These are phyloP conservation scores for Gracilariopsis chorda DNA, from an alignment of 23 red algal genomes.

Conservation along the genomic window DNA sequence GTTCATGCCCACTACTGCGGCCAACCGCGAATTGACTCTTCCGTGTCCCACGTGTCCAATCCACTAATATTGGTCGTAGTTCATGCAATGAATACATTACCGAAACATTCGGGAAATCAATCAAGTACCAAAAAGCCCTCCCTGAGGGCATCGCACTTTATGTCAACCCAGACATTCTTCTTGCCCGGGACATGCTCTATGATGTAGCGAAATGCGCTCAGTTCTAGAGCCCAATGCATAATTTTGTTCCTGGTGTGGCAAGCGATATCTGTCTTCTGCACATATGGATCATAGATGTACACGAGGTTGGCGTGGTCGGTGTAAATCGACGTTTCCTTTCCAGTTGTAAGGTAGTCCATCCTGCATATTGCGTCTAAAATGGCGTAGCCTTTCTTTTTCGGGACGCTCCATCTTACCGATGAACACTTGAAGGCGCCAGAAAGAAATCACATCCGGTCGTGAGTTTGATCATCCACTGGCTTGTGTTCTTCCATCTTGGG, in stretches of 20 bases:
- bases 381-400: background rate
- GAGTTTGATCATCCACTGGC: background rate
- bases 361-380: background rate
- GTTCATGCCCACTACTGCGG: too few species aligned
- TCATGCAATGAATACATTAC: too few species aligned
- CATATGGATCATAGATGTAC: background rate
- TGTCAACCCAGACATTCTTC: background rate
- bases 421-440: background rate
- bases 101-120: too few species aligned
- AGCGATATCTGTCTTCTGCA: background rate
- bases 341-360: background rate
- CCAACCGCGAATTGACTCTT: too few species aligned
- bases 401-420: background rate
- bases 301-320: background rate
- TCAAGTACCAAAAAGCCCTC: too few species aligned
- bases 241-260: background rate
- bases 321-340: background rate
- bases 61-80: too few species aligned
- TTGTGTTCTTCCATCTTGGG: background rate
- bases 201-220: background rate
- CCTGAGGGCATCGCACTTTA: too few species aligned
- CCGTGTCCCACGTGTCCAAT: too few species aligned
- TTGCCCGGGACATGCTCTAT: background rate
- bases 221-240: background rate
- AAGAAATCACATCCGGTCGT: background rate